Percentiles rank a stretch among this genome's conserved stretches.
These are phyloP conservation scores for Tinospora cordifolia DNA, from an alignment of 164 flowering plant genomes.

Conservation along the genomic window DNA sequence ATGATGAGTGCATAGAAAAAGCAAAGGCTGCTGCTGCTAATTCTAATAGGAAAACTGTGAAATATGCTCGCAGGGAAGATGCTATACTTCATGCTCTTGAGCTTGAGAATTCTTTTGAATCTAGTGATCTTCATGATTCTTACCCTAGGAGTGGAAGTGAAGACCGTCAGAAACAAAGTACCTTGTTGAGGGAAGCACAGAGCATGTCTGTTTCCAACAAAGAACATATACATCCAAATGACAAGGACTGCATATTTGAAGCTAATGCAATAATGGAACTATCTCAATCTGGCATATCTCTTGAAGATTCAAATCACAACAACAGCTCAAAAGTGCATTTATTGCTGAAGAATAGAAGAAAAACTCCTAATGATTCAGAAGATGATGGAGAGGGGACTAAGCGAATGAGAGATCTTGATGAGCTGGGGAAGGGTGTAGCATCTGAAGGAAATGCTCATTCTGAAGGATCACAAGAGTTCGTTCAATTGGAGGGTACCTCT, in stretches of 20 bases:
- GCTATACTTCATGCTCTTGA: slow-evolving; percentile 89
- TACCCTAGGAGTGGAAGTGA: slow-evolving; percentile 18
- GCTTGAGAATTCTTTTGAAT: slow-evolving; percentile 43
- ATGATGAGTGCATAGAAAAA: slow-evolving; percentile 67
- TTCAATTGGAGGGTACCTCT: slow-evolving; percentile 27
- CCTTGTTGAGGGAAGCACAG: slow-evolving; percentile 24
- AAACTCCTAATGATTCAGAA: slow-evolving; percentile 78
- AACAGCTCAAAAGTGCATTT: slow-evolving; percentile 25
- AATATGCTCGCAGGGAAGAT: slow-evolving; percentile 81
- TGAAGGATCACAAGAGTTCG: slow-evolving; percentile 27
- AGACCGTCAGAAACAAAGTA: slow-evolving; percentile 18
- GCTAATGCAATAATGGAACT: slow-evolving; percentile 42
- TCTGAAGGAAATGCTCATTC: slow-evolving; percentile 25
- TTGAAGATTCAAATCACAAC: slow-evolving; percentile 43
- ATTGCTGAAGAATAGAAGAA: slow-evolving; percentile 37
- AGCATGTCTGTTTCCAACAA: slow-evolving; percentile 18
- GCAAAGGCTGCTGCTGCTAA: slow-evolving; percentile 58
- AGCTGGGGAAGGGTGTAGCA: slow-evolving; percentile 44
- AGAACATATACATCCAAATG: slow-evolving; percentile 26
- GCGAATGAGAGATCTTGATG: slow-evolving; percentile 89
- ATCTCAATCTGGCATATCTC: slow-evolving; percentile 55
- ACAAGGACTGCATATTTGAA: slow-evolving; percentile 27
- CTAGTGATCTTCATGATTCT: slow-evolving; percentile 27
- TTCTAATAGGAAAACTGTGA: slow-evolving; percentile 49
- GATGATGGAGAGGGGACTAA: slow-evolving; percentile 81